A percentile compares a stretch with the other conserved stretches of the same genome.
These are phyloP conservation scores for Pisolithus microcarpus DNA, from an alignment of 768 basidiomycete genomes.

Conservation along the genomic window DNA sequence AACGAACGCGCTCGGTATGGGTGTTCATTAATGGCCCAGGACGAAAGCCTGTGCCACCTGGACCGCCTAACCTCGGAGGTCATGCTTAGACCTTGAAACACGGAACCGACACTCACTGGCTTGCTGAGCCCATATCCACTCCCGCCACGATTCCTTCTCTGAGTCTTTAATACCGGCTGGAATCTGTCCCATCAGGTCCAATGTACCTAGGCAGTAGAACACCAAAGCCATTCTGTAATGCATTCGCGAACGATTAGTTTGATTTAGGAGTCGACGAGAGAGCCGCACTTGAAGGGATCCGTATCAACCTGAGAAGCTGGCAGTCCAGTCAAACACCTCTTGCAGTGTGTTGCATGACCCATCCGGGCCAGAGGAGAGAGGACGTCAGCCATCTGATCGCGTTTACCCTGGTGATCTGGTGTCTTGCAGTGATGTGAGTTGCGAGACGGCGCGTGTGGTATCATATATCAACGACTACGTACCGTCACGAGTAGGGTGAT, in stretches of 20 bases:
- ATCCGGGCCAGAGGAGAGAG: conserved; percentile 31
- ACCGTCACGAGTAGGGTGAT: no score
- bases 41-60: conserved; percentile 61
- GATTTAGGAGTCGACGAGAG: conserved; percentile 8
- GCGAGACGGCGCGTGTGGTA: no score
- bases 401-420: no score
- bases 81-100: conserved; percentile 1
- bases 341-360: conserved; percentile 59
- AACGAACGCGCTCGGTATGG: conserved; percentile 11
- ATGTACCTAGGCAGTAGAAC: conserved; percentile 81
- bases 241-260: conserved; percentile 6
- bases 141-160: conserved; percentile 59
- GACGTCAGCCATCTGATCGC: conserved; percentile 9
- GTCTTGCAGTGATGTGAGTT: no score
- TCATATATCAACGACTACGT: no score
- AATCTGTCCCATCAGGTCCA: conserved; percentile 66
- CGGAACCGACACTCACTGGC: conserved; percentile 35
- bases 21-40: conserved; percentile 68
- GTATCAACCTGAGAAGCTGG: conserved; percentile 61
- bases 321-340: conserved; percentile 62
- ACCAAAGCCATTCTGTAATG: conserved; percentile 64
- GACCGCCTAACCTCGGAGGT: conserved; percentile 32
- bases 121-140: conserved; percentile 91
- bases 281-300: conserved; percentile 63
- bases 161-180: conserved; percentile 29